Base-by-base conservation (phyloP, 208 protist genomes). In the Acanthamoeba culbertsoni region DNA sequence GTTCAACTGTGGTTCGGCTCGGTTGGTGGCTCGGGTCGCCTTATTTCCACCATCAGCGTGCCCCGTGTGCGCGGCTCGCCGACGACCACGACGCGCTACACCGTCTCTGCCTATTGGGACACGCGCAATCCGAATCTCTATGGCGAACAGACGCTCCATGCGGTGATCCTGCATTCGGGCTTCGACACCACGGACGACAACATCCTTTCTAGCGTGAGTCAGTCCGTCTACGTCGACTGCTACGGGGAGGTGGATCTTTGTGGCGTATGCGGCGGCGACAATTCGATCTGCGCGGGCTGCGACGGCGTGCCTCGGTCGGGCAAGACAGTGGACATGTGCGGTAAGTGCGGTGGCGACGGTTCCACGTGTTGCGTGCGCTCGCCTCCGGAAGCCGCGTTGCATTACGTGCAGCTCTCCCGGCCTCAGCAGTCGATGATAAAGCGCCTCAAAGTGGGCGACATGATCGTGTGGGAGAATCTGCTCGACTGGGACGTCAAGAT, bases 41-140 rank as follows among this genome's bases (percentile, higher is more conserved):
- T 68, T n/a, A 68, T 68, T n/a, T 68, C 59, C 28, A 68, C 59
- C 59, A 68, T 68, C 59, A 68, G n/a, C n/a, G 59, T 68, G 59
- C 59, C 59, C 7, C 59, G 59, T n/a, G 31, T 75, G 33, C 0
- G 14, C 2, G 65, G 65, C 37, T 75, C 65, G 8, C 33, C 43
- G 28, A 40, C 3, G 16, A 45, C 65, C 18, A 53, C 65, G 0
- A 1, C 28, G 12, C 20, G 28, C 35, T 75, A 75, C 65, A 2
- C 28, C 16, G 18, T 75, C 3, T 28, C 28, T 6, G 65, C 65
- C 35, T 75, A 75, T 37, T 75, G 65, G 65, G 28, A 75, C 65
- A 75, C 65, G 65, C 7, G 16, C 33, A 45, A 40, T 6, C 26
- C 31, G 65, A 26, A 35, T 6, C 65, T 75, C 12, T 40, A 75